Base-by-base conservation (phyloP, 75 land plant species). In the Pinus albicaulis region DNA sequence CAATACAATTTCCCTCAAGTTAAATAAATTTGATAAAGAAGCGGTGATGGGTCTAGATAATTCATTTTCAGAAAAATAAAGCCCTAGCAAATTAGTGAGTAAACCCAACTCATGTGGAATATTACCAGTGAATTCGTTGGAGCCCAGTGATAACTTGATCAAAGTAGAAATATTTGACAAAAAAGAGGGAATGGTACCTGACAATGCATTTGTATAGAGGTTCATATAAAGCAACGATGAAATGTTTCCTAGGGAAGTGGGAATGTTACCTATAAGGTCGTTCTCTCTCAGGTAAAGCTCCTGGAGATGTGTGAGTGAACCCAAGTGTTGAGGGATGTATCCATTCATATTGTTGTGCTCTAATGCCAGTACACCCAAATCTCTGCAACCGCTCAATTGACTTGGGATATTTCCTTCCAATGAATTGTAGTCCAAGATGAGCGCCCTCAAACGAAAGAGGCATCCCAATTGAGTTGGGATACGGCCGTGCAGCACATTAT, bases 151-250 rank as follows among this genome's bases (percentile, higher is more conserved):
- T n/a, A n/a, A n/a, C n/a, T n/a, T n/a, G n/a, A n/a, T n/a, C n/a
- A n/a, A n/a, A n/a, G n/a, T n/a, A n/a, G n/a, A n/a, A n/a, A n/a
- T n/a, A n/a, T n/a, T n/a, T n/a, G n/a, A n/a, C n/a, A n/a, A n/a
- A n/a, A n/a, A n/a, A n/a, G 74, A 10, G 12, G 96, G 96, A 44
- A 93, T 91, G 7, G 80, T 22, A 1, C 96, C 98, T 28, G 81
- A 68, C 41, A 94, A 74, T 3, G 36, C 65, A 76, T 94, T 94
- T 79, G 83, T 74, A 19, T 58, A 76, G 5, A 95, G 82, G 24
- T 80, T 76, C 62, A 94, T 68, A 14, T 63, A 26, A 7, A 59
- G 25, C 23, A 94, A 77, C 4, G 66, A 5, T 17, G 82, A 58
- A 41, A 94, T 88, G 38, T 77, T 80, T 0, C 78, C 78, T 8